A percentile compares a stretch with the other conserved stretches of the same genome.
phyloP scores from a whole-genome alignment of 805 yeast genomes.

The Cyberlindnera misumaiensis region DNA sequence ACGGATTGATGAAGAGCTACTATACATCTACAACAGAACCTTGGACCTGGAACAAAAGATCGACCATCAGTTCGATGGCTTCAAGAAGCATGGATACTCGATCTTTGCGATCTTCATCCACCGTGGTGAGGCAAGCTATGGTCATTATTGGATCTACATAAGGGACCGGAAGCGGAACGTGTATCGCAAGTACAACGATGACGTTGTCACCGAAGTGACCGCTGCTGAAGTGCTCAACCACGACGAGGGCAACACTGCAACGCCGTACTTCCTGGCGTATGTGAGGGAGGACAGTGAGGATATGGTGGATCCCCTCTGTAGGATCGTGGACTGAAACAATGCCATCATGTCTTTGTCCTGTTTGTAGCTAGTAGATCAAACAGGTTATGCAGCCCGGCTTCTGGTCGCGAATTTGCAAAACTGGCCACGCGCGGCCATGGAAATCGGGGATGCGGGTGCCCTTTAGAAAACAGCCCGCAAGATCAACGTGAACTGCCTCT shows the following conservation, averaged over 20 bases:
- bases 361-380: too few species aligned
- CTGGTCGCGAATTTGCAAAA: too few species aligned
- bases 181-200: conserved; percentile 92
- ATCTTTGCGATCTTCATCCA: conserved; percentile 92
- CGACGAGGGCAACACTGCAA: conserved; percentile 68
- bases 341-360: too few species aligned
- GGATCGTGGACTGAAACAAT: conserved; percentile 30
- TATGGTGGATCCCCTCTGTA: conserved; percentile 59
- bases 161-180: conserved; percentile 60
- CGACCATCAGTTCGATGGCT: conserved; percentile 52
- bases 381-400: too few species aligned
- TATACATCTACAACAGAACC: conserved; percentile 35
- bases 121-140: conserved; percentile 92
- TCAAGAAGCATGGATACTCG: conserved; percentile 64
- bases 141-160: conserved; percentile 96
- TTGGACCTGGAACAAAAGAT: conserved; percentile 41
- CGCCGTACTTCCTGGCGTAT: conserved; percentile 89
- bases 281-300: conserved; percentile 55
- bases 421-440: too few species aligned
- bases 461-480: too few species aligned
- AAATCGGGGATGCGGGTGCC: too few species aligned
- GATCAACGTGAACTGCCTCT: too few species aligned
- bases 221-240: conserved; percentile 62
- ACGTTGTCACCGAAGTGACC: conserved; percentile 78
- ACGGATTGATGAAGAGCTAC: conserved; percentile 40